Evolutionary conservation across 306 rosid genomes (phyloP), one percentile per base, ranked within the genome.

Genomic region (Fragaria nilgerrensis): DNA sequence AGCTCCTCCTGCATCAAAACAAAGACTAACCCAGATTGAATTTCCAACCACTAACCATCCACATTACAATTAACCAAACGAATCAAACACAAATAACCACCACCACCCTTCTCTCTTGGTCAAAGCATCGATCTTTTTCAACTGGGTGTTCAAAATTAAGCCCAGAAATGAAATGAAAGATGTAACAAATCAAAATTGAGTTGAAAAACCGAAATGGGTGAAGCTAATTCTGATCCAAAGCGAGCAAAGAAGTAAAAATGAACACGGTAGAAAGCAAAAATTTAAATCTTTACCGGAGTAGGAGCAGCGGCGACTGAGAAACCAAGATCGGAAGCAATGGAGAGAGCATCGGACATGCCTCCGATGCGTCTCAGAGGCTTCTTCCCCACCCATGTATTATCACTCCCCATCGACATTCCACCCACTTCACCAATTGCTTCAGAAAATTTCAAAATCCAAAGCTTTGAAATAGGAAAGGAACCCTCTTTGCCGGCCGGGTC

Each of bases 311-410:
- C 80, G 67, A 92, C 86, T 39, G 93, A 83, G 87, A 83, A 94
- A 43, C 98, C 96, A 6, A 94, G 98, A 85, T 92, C 96, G 11
- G 93, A 85, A 15, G 98, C 98, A 39, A 94, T 88, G 25, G 97
- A 89, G 65, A 92, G 93, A 44, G 96, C 97, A 75, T 88, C 93
- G 0, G 95, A 83, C 98, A 94, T 94, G 64, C 97, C 97, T 61
- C 97, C 96, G 37, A 88, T 85, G 69, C 95, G 95, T 73, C 93
- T 91, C 70, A 88, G 77, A 44, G 97, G 96, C 83, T 92, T 94
- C 89, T 87, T 90, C 67, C 98, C 96, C 16, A 92, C 97, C 97
- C 95, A 90, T 67, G 87, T 83, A 2, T 86, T 83, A 70, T 92
- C 96, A 23, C 75, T 87, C 53, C 83, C 90, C 95, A 89, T 89